Conservation (phyloP, 768 basidiomycete genomes). For the Mycena filopes region DNA sequence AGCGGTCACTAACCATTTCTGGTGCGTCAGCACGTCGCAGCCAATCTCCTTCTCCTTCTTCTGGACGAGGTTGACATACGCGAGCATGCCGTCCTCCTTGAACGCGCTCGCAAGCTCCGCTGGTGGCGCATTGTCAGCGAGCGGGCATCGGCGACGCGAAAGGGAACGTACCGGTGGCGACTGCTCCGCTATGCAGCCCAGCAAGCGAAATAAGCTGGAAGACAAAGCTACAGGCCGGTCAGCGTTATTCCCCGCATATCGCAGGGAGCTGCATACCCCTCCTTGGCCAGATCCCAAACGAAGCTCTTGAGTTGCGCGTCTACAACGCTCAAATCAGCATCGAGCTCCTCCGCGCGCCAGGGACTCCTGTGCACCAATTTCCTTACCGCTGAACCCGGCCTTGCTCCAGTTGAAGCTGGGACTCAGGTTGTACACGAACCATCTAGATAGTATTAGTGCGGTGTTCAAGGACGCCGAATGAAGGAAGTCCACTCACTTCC, state of each 20-base stretch:
- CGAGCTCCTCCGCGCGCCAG: too few relatives aligned
- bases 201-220: slow-evolving; percentile 91
- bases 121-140: slow-evolving; percentile 38
- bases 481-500: slow-evolving; percentile 59
- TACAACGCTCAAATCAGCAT: too few relatives aligned
- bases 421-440: slow-evolving; percentile 93
- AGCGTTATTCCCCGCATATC: background rate
- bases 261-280: slow-evolving; percentile 63
- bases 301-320: slow-evolving; percentile 85
- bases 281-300: slow-evolving; percentile 90
- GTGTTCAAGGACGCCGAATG: slow-evolving; percentile 1
- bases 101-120: slow-evolving; percentile 86
- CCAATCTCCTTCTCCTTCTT: slow-evolving; percentile 89
- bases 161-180: slow-evolving; percentile 74
- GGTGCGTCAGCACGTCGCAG: slow-evolving; percentile 91
- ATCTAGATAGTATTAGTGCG: too few relatives aligned
- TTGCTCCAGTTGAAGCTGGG: slow-evolving; percentile 95
- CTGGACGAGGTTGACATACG: slow-evolving; percentile 92
- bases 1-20: slow-evolving; percentile 81
- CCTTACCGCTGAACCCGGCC: slow-evolving; percentile 77
- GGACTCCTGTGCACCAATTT: background rate
- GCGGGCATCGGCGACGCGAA: background rate
- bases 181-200: slow-evolving; percentile 86
- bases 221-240: slow-evolving; percentile 68
- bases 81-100: slow-evolving; percentile 92